These are phyloP conservation scores for Apostasia shenzhenica DNA, from an alignment of 106 monocot genomes.

Conservation along the genomic window DNA sequence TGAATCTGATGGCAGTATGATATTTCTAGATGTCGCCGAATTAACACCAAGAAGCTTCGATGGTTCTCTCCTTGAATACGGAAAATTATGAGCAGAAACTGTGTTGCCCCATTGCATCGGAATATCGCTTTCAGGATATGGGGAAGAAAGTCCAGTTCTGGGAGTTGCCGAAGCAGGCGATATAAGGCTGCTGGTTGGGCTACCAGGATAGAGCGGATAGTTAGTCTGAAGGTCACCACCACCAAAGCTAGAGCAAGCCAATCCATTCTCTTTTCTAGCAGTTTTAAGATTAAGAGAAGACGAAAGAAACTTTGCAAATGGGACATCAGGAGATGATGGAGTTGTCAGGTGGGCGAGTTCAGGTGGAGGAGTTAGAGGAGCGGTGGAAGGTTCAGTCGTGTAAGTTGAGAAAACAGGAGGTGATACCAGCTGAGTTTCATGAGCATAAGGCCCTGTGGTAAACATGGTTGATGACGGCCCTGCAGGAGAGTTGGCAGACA, in stretches of 20 bases:
- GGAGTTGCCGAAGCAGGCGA: constrained; percentile 90
- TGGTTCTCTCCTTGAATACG: constrained; percentile 32
- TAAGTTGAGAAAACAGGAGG: constrained; percentile 99
- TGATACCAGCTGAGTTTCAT: constrained; percentile 93
- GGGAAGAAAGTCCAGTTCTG: constrained; percentile 70
- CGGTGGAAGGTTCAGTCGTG: constrained; percentile 97
- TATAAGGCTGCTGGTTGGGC: constrained; percentile 90
- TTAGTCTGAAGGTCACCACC: constrained; percentile 62
- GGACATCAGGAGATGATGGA: constrained; percentile 96
- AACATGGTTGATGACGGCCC: constrained; percentile 79
- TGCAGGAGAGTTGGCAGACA: constrained; percentile 76
- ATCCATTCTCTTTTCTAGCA: constrained; percentile 41
- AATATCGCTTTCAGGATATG: constrained; percentile 59
- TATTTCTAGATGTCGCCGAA: constrained; percentile 41
- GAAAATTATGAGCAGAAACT: constrained; percentile 36
- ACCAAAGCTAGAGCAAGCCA: constrained; percentile 44
- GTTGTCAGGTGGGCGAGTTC: constrained; percentile 92
- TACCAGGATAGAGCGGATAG: constrained; percentile 82
- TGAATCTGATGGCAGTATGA: constrained; percentile 37
- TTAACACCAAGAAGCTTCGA: constrained; percentile 53
- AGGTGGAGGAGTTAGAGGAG: constrained; percentile 92
- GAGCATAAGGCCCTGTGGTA: constrained; percentile 90
- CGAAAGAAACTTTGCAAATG: constrained; percentile 83
- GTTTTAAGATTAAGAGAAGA: constrained; percentile 55
- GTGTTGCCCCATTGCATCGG: constrained; percentile 43